Evolutionary conservation across 768 basidiomycete species (phyloP), one percentile per base, ranked within the genome.

Genomic region (Cystofilobasidium ferigula): DNA sequence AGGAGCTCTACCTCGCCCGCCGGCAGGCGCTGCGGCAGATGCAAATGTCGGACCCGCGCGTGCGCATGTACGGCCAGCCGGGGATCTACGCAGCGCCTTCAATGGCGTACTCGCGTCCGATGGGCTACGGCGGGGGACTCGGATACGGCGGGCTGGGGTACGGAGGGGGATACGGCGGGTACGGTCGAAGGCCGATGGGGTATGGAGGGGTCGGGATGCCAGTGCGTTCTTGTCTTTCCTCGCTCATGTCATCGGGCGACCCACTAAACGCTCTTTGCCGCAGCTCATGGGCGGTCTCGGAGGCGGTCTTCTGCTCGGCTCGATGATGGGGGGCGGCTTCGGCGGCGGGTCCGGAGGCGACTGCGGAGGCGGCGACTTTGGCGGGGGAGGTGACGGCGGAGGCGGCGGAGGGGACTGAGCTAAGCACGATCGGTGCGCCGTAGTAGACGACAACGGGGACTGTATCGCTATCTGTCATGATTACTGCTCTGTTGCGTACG

Each of bases 281-380:
- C 57, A 16, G 22, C 34, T 47, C 20, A 34, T 53, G 30, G 53
- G 47, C 13, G 56, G 35, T 5, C 56, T 67, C 14, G 48, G 28
- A 2, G 40, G 51, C 22, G 34, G 24, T 14, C 53, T 34, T 1
- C 28, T 61, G 45, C 22, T 60, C 24, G 47, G 48, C 16, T 42
- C 40, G 22, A 34, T 32, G 58, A 65, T 65, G 58, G 64, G 59
- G 1, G 58, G 58, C 1, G 64, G 64, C 14, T 60, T 59, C 30
- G 64, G 64, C 7, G 64, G 64, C 28, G 64, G 60, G 18, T 66
- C 36, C 38, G 64, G 64, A 16, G 64, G 64, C 36, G 64, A 22
- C 57, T 34, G 9, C 24, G 32, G 32, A 9, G 57, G 57, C 12
- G 57, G 36, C 1, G 56, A 28, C 30, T 54, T 16, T n/a, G 47